Evolutionary conservation across 495 filamentous ascomycete genomes (phyloP).

Genomic region (Penicillium turbatum): DNA sequence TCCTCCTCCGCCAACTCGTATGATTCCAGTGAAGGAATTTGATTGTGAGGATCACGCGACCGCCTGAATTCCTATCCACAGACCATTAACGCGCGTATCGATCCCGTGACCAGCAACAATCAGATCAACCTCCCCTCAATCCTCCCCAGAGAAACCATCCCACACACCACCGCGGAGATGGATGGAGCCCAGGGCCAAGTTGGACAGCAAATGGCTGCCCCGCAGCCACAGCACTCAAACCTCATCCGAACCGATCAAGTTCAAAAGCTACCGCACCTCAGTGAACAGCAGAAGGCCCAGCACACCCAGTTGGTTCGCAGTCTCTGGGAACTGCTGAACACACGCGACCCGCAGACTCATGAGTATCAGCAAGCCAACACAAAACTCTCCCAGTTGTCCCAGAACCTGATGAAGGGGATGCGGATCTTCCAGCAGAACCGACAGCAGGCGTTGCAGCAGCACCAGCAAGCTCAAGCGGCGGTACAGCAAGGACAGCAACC

Average conservation of each 20-base stretch:
- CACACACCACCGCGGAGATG: constrained; percentile 21
- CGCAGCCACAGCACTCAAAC: constrained; percentile 41
- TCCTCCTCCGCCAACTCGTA: background rate
- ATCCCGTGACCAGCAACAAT: background rate
- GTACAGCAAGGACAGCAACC: constrained; percentile 23
- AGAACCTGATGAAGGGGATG: constrained; percentile 58
- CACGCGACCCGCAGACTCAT: constrained; percentile 46
- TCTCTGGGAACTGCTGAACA: constrained; percentile 60
- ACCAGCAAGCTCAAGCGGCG: constrained; percentile 16
- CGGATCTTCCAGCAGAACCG: constrained; percentile 43
- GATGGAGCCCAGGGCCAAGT: constrained; percentile 32
- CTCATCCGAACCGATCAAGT: constrained; percentile 52
- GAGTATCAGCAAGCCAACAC: constrained; percentile 60
- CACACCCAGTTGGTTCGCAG: constrained; percentile 59
- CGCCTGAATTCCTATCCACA: background rate
- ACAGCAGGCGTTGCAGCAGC: constrained; percentile 37
- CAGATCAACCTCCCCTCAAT: background rate
- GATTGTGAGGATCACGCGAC: background rate
- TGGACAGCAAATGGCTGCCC: constrained; percentile 33
- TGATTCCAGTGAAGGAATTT: background rate
- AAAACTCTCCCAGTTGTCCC: constrained; percentile 61
- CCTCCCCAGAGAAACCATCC: background rate
- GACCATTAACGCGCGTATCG: background rate
- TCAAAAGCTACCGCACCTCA: constrained; percentile 46
- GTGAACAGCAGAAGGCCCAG: constrained; percentile 58